Percentiles rank a stretch among this genome's conserved stretches.
Conservation (phyloP, 139 green algal species). For the Zygnema cylindricum region DNA sequence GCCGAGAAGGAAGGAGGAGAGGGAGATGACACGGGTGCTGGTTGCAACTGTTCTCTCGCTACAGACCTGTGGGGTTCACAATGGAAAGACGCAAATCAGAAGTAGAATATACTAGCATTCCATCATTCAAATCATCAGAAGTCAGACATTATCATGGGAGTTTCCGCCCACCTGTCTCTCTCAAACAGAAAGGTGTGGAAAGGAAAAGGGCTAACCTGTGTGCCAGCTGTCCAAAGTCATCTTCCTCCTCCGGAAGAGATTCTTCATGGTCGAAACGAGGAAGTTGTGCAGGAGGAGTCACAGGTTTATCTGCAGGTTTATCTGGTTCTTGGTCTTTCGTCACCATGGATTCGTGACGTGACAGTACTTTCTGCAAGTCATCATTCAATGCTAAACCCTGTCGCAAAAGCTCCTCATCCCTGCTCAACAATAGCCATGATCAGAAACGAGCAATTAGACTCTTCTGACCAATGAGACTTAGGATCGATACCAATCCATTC, state of each 20-base stretch:
- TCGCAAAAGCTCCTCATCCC: conserved; percentile 29
- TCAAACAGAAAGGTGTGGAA: neutral
- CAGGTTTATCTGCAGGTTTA: neutral
- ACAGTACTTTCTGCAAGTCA: conserved; percentile 53
- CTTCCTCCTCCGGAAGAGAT: neutral
- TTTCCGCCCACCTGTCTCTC: too few relatives aligned
- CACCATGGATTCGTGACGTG: neutral
- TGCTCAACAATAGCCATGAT: conserved; percentile 16
- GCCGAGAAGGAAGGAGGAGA: neutral
- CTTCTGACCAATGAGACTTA: too few relatives aligned
- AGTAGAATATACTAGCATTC: too few relatives aligned
- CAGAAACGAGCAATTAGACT: too few relatives aligned
- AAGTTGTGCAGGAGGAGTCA: neutral
- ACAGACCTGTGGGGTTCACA: too few relatives aligned
- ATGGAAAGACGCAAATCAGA: too few relatives aligned
- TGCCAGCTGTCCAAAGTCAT: neutral
- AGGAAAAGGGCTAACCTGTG: neutral
- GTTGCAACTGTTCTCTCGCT: too few relatives aligned
- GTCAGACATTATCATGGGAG: too few relatives aligned
- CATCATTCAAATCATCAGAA: too few relatives aligned
- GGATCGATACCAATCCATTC: too few relatives aligned
- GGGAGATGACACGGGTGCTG: too few relatives aligned
- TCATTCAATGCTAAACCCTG: conserved; percentile 46
- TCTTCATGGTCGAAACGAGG: conserved; percentile 5
- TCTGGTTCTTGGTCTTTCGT: neutral